Conservation (phyloP, 2,329 filamentous ascomycete species). For the Cladobotryum protrusum region DNA sequence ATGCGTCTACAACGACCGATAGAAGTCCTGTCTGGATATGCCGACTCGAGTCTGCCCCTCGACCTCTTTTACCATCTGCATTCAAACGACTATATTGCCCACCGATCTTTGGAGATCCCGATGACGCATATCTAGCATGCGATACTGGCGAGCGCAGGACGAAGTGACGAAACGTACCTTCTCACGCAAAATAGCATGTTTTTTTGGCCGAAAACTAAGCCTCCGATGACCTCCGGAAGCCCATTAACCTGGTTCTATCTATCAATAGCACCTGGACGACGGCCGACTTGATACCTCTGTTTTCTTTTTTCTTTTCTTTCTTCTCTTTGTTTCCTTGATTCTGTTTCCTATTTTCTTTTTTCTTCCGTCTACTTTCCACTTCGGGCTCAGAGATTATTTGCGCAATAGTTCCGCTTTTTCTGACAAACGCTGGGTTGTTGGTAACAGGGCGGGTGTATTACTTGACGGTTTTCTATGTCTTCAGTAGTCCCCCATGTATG, state of each 20-base stretch:
- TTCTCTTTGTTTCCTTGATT: constrained; percentile 11
- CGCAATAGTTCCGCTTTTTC: constrained; percentile 28
- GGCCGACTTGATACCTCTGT: constrained; percentile 32
- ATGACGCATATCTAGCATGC: constrained; percentile 26
- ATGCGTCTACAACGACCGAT: constrained; percentile 18
- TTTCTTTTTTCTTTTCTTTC: constrained; percentile 18
- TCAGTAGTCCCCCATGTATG: constrained; percentile 23
- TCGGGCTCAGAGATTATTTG: constrained; percentile 26
- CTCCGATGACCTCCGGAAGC: constrained; percentile 19
- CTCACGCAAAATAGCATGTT: constrained; percentile 24
- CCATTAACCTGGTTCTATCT: constrained; percentile 13
- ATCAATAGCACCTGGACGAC: constrained; percentile 8
- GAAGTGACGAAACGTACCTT: constrained; percentile 34
- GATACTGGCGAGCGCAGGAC: constrained; percentile 33
- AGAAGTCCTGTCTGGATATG: constrained; percentile 24
- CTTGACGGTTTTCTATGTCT: constrained; percentile 28
- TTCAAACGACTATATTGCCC: constrained; percentile 26
- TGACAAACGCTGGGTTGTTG: constrained; percentile 25
- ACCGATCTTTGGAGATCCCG: constrained; percentile 23
- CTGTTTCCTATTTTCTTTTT: constrained; percentile 18
- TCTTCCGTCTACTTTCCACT: constrained; percentile 9
- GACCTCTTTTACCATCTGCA: constrained; percentile 23
- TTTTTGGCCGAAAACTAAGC: constrained; percentile 17
- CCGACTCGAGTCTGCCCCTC: constrained; percentile 22
- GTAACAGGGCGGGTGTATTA: constrained; percentile 31